Conservation (phyloP, 106 monocot genomes). For the Platanthera guangdongensis region DNA sequence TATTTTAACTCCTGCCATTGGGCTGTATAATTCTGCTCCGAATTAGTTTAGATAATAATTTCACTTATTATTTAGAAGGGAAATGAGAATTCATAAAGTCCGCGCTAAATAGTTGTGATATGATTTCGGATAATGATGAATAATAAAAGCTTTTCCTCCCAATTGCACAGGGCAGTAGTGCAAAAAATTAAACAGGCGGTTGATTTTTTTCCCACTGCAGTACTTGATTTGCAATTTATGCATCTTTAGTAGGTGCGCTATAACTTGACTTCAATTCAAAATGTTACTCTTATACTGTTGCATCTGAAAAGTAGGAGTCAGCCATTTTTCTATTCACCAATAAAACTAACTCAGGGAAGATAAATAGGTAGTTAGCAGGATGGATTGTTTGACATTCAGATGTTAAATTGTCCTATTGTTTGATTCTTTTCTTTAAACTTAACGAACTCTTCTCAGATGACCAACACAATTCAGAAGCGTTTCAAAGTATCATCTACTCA, state of each 20-base stretch:
- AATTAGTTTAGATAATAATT: background rate
- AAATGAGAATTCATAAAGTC: too few species aligned
- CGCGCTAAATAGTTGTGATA: too few species aligned
- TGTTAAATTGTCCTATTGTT: background rate
- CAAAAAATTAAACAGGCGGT: background rate
- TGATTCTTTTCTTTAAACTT: constrained; percentile 20
- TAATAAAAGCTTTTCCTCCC: background rate
- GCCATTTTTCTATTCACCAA: background rate
- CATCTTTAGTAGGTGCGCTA: background rate
- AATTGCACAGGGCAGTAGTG: background rate
- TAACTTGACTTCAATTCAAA: background rate
- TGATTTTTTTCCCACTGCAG: background rate
- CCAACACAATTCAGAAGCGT: constrained; percentile 74
- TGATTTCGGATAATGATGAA: too few species aligned
- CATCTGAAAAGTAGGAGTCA: background rate
- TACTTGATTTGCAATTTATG: background rate
- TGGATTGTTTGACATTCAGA: background rate
- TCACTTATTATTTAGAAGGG: background rate
- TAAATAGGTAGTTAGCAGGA: background rate
- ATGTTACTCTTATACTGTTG: background rate
- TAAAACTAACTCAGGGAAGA: background rate
- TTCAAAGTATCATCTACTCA: constrained; percentile 76
- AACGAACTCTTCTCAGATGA: constrained; percentile 56
- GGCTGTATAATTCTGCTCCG: background rate
- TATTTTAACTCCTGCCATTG: background rate